Conservation (phyloP, 2,329 filamentous ascomycete genomes). For the Pseudocercospora pini-densiflorae region DNA sequence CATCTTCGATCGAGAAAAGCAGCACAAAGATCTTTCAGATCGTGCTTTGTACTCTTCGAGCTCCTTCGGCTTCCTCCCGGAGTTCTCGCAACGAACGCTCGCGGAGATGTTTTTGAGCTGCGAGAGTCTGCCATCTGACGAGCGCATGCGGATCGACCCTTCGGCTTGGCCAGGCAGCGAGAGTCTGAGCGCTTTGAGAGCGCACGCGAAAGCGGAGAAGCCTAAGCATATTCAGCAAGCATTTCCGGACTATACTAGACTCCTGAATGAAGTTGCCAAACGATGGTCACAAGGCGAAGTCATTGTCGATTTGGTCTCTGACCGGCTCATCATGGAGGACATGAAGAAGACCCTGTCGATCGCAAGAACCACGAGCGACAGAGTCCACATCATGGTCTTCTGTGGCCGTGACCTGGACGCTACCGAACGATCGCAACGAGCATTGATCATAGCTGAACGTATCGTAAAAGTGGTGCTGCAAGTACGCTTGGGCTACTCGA, state of each 20-base stretch:
- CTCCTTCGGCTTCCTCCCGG: conserved; percentile 3
- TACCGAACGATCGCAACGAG: background rate
- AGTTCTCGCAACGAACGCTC: conserved; percentile 16
- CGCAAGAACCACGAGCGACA: conserved; percentile 3
- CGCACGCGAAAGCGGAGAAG: background rate
- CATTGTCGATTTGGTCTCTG: conserved; percentile 1
- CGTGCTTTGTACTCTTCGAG: conserved; percentile 8
- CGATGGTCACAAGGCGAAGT: conserved; percentile 8
- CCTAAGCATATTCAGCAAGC: background rate
- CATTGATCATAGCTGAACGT: conserved; percentile 39
- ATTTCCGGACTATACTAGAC: background rate
- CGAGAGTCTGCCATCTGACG: background rate
- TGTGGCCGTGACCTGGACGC: conserved; percentile 19
- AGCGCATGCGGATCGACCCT: conserved; percentile 1
- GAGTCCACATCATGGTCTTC: conserved; percentile 28
- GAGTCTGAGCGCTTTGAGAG: conserved; percentile 1
- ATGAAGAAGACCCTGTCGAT: conserved; percentile 10
- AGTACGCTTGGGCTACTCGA: background rate
- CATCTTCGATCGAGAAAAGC: background rate
- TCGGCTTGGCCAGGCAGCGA: background rate
- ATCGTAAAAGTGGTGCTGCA: conserved; percentile 5
- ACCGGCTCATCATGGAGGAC: background rate
- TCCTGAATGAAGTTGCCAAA: conserved; percentile 5
- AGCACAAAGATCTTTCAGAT: background rate
- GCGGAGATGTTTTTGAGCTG: conserved; percentile 6